Percentiles rank a stretch among this genome's conserved stretches.
phyloP scores from a whole-genome alignment of 345 rosid species.

The Hibiscus syriacus region DNA sequence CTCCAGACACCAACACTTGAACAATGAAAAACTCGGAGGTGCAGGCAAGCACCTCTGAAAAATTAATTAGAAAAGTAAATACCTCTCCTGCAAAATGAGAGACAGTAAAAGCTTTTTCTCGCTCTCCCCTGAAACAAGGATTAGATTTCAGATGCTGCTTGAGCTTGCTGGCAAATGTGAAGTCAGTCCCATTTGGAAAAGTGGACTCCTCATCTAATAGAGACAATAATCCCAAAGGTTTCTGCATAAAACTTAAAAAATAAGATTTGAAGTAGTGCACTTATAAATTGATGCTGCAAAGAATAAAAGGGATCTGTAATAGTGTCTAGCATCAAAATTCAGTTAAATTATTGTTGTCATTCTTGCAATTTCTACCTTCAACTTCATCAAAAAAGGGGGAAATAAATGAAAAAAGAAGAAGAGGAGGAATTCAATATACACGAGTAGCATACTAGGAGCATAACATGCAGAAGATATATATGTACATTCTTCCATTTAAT shows the following conservation, averaged over 20 bases:
- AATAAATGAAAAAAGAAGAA: not conserved
- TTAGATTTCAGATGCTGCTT: slow-evolving; percentile 76
- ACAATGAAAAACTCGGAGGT: not conserved
- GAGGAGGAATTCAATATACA: not conserved
- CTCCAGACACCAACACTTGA: not conserved
- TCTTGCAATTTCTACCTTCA: not conserved
- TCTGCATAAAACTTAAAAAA: slow-evolving; percentile 45
- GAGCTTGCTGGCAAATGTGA: slow-evolving; percentile 91
- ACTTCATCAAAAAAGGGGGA: not conserved
- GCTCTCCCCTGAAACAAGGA: slow-evolving; percentile 71
- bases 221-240: slow-evolving; percentile 88
- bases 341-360: slow-evolving; percentile 1
- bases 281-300: not conserved
- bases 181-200: slow-evolving; percentile 91
- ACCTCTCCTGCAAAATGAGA: slow-evolving; percentile 98
- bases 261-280: not conserved
- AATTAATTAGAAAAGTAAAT: slow-evolving; percentile 12
- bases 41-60: not conserved
- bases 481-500: not conserved
- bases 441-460: not conserved
- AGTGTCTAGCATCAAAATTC: not conserved
- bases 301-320: not conserved
- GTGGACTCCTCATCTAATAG: slow-evolving; percentile 96
- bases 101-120: slow-evolving; percentile 75
- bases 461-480: not conserved